Base-by-base conservation (phyloP, 2,329 filamentous ascomycete genomes). In the Emmonsiellopsis sp. region DNA sequence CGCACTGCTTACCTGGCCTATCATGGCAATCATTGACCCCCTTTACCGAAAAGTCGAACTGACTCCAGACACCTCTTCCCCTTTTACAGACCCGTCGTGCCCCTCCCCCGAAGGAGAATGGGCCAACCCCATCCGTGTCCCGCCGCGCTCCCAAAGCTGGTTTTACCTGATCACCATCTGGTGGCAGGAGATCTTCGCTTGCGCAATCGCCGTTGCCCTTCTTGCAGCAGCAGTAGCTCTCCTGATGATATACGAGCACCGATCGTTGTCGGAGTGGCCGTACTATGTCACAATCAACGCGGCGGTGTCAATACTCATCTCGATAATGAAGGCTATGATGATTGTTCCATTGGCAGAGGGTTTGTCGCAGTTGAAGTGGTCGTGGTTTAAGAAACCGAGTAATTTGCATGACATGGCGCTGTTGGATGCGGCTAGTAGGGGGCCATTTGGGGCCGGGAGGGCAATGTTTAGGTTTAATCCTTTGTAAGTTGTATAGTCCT, bases 291-390 rank as follows among this genome's bases (percentile, higher is more conserved):
- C 61, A 0, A 58, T 70, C 36, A 71, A 71, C 55, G 58, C 66
- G 0, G 48, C 68, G 36, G 48, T 70, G 0, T 67, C 68, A 0
- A 47, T 68, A 2, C 53, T 68, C 11, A 57, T 57, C 17, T 64
- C 60, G 2, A 51, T 65, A 11, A 62, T 66, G 57, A 67, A 67
- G 53, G 61, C 63, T 1, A 57, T 62, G 6, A 60, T 70, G 55
- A 56, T 63, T 7, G 61, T 66, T 27, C 57, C 62, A 2, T 57
- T 68, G 21, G 61, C 61, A 2, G 65, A 68, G 51, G 60, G 55
- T 10, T 47, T 69, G 17, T 62, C 62, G 10, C 68, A 68, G 50
- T 54, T 68, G 7, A 70, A 70, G 55, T 70, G 66, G 66, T 59
- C 63, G 2, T 69, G 66, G 65, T 69, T 68, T 47, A 59, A 49